phyloP scores from a whole-genome alignment of 768 basidiomycete genomes.

The Tulasnella sp. region DNA sequence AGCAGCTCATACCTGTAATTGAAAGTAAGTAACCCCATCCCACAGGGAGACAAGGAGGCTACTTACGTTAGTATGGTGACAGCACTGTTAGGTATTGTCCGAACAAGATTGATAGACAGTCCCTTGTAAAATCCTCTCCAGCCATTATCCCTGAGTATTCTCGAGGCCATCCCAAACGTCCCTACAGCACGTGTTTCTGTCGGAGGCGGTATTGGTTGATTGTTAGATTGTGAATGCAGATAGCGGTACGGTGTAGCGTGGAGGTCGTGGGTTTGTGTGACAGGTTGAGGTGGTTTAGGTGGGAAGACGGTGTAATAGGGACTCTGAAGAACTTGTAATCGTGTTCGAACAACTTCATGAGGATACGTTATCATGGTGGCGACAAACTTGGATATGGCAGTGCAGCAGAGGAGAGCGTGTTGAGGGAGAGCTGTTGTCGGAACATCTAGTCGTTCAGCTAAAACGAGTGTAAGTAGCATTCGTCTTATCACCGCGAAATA shows the following conservation, averaged over 20 bases:
- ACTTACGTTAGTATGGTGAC: constrained; percentile 89
- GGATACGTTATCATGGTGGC: constrained; percentile 94
- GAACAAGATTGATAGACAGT: constrained; percentile 79
- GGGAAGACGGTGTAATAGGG: constrained; percentile 6
- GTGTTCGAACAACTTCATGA: constrained; percentile 97
- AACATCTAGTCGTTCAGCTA: constrained; percentile 8
- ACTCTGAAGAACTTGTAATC: constrained; percentile 57
- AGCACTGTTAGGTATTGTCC: constrained; percentile 93
- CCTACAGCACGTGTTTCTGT: constrained; percentile 63
- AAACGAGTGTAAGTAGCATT: neutral
- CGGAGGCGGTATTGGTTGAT: constrained; percentile 22
- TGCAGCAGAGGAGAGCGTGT: constrained; percentile 67
- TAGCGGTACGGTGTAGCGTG: constrained; percentile 44
- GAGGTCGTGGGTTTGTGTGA: constrained; percentile 39
- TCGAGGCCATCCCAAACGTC: constrained; percentile 39
- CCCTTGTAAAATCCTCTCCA: constrained; percentile 88
- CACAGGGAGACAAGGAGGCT: neutral
- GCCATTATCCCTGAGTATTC: constrained; percentile 47
- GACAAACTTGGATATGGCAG: constrained; percentile 89
- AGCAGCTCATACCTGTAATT: constrained; percentile 32
- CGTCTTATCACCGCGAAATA: neutral
- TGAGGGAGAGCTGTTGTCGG: constrained; percentile 33
- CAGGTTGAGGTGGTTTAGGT: constrained; percentile 32
- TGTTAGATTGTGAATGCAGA: neutral
- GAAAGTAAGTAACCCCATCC: neutral